Evolutionary conservation across 768 basidiomycete species (phyloP), one percentile per base, ranked within the genome.

Genomic region (Suillus ampliporus): DNA sequence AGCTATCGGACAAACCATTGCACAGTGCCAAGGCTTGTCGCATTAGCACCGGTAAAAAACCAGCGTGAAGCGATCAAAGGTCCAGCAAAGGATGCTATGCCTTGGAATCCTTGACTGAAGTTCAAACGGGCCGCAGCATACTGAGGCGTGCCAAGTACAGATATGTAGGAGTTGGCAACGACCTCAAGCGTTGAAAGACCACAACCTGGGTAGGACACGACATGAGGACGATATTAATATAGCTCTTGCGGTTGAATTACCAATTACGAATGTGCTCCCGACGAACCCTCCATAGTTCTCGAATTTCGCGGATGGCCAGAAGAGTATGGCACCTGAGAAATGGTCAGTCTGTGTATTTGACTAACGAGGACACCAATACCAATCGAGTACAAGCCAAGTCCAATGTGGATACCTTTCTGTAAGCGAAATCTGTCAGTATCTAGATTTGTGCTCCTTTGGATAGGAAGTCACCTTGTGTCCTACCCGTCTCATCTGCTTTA

Each of bases 81-180:
- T 4, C 91, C 87, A 10, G 85, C 80, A 71, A 92, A 91, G 4
- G 86, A 85, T 0, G 90, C 90, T 47, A 92, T 78, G 26, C 90
- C 91, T 69, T 91, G 89, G 78, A 89, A 91, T 5, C 89, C 88
- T 76, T 92, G 91, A 63, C 89, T 89, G 73, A 92, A 89, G 72
- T 91, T 91, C 57, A 93, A 81, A 34, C 91, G 83, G 68, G 89
- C 86, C 15, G 89, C 89, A 53, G 90, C 90, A 72, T 88, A 87
- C 68, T 86, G 86, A 31, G 86, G 87, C 4, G 84, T 78, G 48
- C 89, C 88, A 57, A 90, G 77, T 40, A 90, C 87, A 19, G 89
- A 76, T 65, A 91, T 89, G 75, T 92, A 91, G n/a, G 89, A 89
- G 76, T 92, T 92, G 47, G 90, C 91, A 1, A 89, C 86, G 19